Conservation (phyloP, 208 protist genomes). For the Phytomonas sp. region DNA sequence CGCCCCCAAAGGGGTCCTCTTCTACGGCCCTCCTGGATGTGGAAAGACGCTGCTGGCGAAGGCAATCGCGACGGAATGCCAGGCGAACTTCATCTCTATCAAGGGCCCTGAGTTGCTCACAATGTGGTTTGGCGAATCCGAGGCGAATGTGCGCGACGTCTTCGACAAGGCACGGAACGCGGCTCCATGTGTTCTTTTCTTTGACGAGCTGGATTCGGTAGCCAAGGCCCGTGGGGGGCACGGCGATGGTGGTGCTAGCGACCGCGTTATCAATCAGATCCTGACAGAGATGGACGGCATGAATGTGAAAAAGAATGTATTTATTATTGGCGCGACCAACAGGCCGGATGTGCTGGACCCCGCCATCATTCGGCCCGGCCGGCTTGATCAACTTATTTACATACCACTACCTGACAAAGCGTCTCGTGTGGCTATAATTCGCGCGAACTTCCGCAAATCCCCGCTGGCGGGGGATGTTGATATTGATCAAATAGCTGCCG, state of each 20-base stretch:
- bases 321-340: constrained; percentile 99
- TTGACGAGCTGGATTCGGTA: constrained; percentile 99
- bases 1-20: constrained; percentile 96
- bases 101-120: constrained; percentile 99
- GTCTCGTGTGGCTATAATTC: constrained; percentile 95
- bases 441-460: constrained; percentile 96
- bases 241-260: constrained; percentile 97
- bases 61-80: constrained; percentile 98
- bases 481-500: constrained; percentile 92
- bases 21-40: constrained; percentile 98
- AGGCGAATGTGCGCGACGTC: constrained; percentile 99
- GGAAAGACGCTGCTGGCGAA: constrained; percentile 98
- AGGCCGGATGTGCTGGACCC: constrained; percentile 99
- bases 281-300: constrained; percentile 99
- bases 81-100: constrained; percentile 99
- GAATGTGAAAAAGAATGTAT: constrained; percentile 99
- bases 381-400: constrained; percentile 97
- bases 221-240: constrained; percentile 93
- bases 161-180: constrained; percentile 99
- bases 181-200: constrained; percentile 99
- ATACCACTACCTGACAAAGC: constrained; percentile 99
- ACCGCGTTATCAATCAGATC: constrained; percentile 99
- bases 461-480: constrained; percentile 95
- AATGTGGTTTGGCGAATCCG: constrained; percentile 99
- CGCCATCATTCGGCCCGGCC: constrained; percentile 98